Evolutionary conservation across 225 moss, liverwort and hornwort genomes (phyloP).

Genomic region (Pseudoscleropodium purum): DNA sequence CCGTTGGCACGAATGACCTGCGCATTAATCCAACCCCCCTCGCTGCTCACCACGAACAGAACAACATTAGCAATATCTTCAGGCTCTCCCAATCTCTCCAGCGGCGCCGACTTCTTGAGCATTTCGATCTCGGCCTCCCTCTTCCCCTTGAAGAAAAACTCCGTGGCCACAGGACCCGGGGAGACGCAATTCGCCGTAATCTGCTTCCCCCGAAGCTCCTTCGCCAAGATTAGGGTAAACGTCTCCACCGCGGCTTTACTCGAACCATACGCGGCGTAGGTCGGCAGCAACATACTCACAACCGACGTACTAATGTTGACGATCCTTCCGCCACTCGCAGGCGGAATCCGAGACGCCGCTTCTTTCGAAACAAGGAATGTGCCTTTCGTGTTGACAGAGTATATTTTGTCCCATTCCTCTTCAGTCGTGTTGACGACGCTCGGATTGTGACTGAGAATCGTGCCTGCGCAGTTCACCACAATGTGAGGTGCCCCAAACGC

Average conservation of each 20-base stretch:
- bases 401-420: conserved; percentile 46
- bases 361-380: conserved; percentile 47
- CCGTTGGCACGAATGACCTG: conserved; percentile 71
- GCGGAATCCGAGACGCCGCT: conserved; percentile 26
- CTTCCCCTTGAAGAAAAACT: conserved; percentile 46
- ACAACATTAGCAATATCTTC: conserved; percentile 35
- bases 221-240: conserved; percentile 54
- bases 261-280: conserved; percentile 27
- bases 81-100: conserved; percentile 60
- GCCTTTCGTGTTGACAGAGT: conserved; percentile 36
- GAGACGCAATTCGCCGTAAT: conserved; percentile 65
- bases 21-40: conserved; percentile 58
- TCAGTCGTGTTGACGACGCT: conserved; percentile 22
- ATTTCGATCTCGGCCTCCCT: conserved; percentile 13
- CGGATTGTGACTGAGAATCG: not conserved
- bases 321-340: conserved; percentile 46
- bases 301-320: conserved; percentile 16
- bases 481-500: conserved; percentile 38
- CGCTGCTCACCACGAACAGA: conserved; percentile 40
- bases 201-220: conserved; percentile 55
- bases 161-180: conserved; percentile 59
- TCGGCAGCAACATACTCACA: conserved; percentile 11
- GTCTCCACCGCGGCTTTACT: conserved; percentile 71
- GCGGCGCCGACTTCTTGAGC: not conserved
- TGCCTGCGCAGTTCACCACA: conserved; percentile 46